Evolutionary conservation across 2,329 filamentous ascomycete genomes (phyloP).

Genomic region (Aspergillus clavatus): DNA sequence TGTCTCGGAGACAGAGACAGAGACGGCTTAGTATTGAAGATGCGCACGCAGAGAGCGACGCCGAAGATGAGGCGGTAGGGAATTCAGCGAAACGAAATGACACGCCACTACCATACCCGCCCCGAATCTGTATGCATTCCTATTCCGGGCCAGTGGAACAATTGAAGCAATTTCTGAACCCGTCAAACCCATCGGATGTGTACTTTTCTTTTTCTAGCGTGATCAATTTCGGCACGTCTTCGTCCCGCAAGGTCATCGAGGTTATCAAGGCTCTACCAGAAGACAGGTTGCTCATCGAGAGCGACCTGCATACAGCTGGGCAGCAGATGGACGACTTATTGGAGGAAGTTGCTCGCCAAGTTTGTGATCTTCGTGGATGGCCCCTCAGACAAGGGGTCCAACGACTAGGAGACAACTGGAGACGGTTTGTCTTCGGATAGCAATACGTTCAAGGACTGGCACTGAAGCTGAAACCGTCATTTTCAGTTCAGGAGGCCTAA

Average conservation of each 20-base stretch:
- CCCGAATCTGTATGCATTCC: conserved; percentile 87
- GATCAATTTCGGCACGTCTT: conserved; percentile 65
- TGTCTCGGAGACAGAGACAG: conserved; percentile 47
- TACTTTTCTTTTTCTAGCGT: conserved; percentile 85
- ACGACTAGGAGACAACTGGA: conserved; percentile 69
- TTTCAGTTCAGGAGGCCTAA: too few species aligned
- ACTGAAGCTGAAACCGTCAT: too few species aligned
- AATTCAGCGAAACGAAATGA: not conserved
- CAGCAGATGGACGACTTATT: conserved; percentile 71
- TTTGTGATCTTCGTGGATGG: conserved; percentile 80
- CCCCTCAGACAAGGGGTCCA: conserved; percentile 63
- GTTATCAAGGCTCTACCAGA: conserved; percentile 70
- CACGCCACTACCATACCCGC: conserved; percentile 64
- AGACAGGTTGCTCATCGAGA: conserved; percentile 77
- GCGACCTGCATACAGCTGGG: conserved; percentile 81
- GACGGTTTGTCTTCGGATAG: conserved; percentile 65
- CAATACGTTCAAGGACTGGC: too few species aligned
- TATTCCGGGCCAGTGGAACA: conserved; percentile 75
- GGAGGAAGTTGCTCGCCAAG: conserved; percentile 67
- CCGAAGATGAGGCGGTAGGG: conserved; percentile 19
- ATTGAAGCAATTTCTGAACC: conserved; percentile 71
- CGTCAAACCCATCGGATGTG: conserved; percentile 66
- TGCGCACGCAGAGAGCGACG: conserved; percentile 27
- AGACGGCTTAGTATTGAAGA: conserved; percentile 28
- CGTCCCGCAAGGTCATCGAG: conserved; percentile 56